Conservation (phyloP, 2,329 filamentous ascomycete species). For the Tolypocladium pustulatum region DNA sequence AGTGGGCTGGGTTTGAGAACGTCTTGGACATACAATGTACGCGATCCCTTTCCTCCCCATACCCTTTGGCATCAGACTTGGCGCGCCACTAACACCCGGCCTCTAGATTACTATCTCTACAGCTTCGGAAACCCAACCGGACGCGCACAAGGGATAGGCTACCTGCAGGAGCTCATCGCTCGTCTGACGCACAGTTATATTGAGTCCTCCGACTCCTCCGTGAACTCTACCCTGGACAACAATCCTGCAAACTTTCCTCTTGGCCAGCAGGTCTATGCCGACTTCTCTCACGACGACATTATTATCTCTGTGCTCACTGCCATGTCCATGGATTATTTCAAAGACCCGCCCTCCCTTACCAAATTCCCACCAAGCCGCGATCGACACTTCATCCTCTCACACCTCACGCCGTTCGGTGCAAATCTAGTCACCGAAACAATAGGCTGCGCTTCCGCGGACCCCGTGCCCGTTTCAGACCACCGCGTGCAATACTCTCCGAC, state of each 20-base stretch:
- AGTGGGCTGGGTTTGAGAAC: conserved; percentile 58
- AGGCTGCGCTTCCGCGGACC: conserved; percentile 31
- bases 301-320: conserved; percentile 41
- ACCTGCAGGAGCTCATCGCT: conserved; percentile 68
- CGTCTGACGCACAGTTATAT: conserved; percentile 63
- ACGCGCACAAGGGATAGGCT: conserved; percentile 69
- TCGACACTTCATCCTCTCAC: conserved; percentile 35
- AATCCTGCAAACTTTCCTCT: conserved; percentile 58
- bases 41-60: too few relatives aligned
- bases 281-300: conserved; percentile 78
- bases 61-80: background rate
- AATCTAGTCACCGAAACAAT: conserved; percentile 45
- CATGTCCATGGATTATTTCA: conserved; percentile 44
- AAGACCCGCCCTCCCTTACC: conserved; percentile 30
- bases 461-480: conserved; percentile 25
- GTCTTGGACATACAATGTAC: conserved; percentile 42
- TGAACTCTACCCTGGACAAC: conserved; percentile 61
- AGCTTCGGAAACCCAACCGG: conserved; percentile 66
- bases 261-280: conserved; percentile 54
- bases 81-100: background rate
- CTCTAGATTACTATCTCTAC: conserved; percentile 60
- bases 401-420: conserved; percentile 44
- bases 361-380: conserved; percentile 30
- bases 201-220: conserved; percentile 39
- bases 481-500: conserved; percentile 28